Base-by-base conservation (phyloP, 345 rosid species). In the Leavenworthia alabamica region DNA sequence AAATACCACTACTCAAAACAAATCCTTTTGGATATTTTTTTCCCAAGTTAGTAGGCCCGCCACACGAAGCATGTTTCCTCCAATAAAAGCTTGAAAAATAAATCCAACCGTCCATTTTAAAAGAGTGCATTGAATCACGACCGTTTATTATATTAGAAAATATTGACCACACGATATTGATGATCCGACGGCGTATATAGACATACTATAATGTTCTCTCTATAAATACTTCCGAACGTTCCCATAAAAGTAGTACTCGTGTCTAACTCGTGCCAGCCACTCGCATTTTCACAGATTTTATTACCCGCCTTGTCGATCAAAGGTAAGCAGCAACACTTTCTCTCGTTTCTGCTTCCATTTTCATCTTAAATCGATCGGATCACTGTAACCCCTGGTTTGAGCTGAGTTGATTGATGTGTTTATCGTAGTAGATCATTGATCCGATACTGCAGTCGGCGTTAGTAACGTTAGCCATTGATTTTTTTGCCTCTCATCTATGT, bases 191-290 rank as follows among this genome's bases (percentile, higher is more conserved):
- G 81, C 54, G 14, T 8, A 16, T 28, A 39, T 4, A n/a, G 48
- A 57, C 50, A 16, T 73, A 70, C 89, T 65, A 75, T 85, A 86
- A 81, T 74, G 27, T 83, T 81, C 83, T 12, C 82, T 10, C 48
- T 45, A 61, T n/a, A 3, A 46, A 46, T 27, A 49, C 42, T n/a
- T 27, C 43, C 41, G 14, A 23, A n/a, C 50, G 42, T 22, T 56
- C 15, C 19, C 8, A 19, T n/a, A n/a, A n/a, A n/a, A n/a, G n/a
- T n/a, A n/a, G n/a, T n/a, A 56, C 52, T 81, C 73, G 92, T 83
- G 88, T 56, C 57, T 57, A 2, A 9, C 86, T 71, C 80, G 86
- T 77, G 89, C 59, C 66, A 50, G 26, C 41, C 29, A 55, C 71
- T 31, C 50, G 53, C 67, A 17, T 28, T 36, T 14, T 63, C n/a